Percentiles rank a stretch among this genome's conserved stretches.
Evolutionary conservation across 768 basidiomycete species (phyloP).

Genomic region (Naganishia vishniacii): DNA sequence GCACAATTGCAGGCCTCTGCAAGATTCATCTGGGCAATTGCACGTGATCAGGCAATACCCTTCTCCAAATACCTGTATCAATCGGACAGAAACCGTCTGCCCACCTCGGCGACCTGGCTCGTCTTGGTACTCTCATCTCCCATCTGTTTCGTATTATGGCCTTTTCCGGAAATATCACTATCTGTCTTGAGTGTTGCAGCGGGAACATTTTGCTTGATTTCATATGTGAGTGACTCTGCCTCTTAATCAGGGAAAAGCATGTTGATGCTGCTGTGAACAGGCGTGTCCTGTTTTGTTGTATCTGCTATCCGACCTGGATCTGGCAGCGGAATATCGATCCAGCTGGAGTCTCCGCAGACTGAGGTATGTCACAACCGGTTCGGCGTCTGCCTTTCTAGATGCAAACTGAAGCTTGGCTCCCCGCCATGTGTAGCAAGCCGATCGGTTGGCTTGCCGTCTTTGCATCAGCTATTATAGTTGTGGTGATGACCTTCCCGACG

Average conservation of each 20-base stretch:
- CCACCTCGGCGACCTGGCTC: slow-evolving; percentile 47
- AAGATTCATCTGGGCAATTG: slow-evolving; percentile 50
- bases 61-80: slow-evolving; percentile 45
- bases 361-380: slow-evolving; percentile 32
- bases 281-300: slow-evolving; percentile 40
- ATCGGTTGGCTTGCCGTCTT: slow-evolving; percentile 33
- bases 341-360: slow-evolving; percentile 47
- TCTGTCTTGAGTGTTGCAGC: slow-evolving; percentile 48
- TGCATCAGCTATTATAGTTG: slow-evolving; percentile 38
- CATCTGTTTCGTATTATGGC: slow-evolving; percentile 41
- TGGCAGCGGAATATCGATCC: slow-evolving; percentile 47
- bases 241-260: not conserved
- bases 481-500: slow-evolving; percentile 44
- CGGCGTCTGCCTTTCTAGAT: not conserved
- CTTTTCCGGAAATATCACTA: slow-evolving; percentile 38
- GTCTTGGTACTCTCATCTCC: slow-evolving; percentile 43
- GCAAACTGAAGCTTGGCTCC: not conserved
- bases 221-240: slow-evolving; percentile 38
- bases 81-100: slow-evolving; percentile 41
- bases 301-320: slow-evolving; percentile 36
- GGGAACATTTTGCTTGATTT: slow-evolving; percentile 42
- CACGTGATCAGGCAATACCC: slow-evolving; percentile 50
- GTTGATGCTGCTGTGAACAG: not conserved
- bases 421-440: slow-evolving; percentile 32
- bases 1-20: slow-evolving; percentile 51